Conservation (phyloP, 2,329 filamentous ascomycete species). For the Diaporthe humulicola region DNA sequence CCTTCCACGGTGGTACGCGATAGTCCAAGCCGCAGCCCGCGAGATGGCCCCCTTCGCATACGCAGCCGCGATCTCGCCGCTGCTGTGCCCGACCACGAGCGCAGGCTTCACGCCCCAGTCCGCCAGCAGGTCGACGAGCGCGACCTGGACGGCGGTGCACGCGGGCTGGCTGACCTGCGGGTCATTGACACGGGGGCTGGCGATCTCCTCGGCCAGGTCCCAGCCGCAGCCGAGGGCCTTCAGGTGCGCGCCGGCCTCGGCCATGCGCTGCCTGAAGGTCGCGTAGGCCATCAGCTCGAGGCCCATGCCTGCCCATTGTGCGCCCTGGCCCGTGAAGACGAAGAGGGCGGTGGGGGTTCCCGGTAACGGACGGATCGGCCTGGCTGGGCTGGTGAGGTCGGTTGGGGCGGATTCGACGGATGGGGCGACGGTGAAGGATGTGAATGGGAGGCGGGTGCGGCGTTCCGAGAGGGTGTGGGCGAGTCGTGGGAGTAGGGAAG, state of each 20-base stretch:
- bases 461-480: constrained; percentile 32
- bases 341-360: constrained; percentile 40
- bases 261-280: constrained; percentile 42
- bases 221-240: constrained; percentile 45
- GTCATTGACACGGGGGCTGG: constrained; percentile 44
- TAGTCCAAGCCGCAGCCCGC: constrained; percentile 38
- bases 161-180: constrained; percentile 46
- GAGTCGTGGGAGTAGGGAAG: constrained; percentile 8
- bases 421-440: background rate
- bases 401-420: background rate
- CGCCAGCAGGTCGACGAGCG: constrained; percentile 48
- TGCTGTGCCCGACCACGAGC: constrained; percentile 43
- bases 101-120: constrained; percentile 40
- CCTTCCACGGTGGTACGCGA: constrained; percentile 42
- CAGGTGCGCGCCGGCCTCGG: constrained; percentile 42
- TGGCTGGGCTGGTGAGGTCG: background rate
- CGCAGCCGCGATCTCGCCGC: constrained; percentile 47
- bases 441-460: constrained; percentile 28
- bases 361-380: background rate
- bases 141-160: constrained; percentile 54
- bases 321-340: constrained; percentile 52
- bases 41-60: constrained; percentile 42
- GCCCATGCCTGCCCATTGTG: constrained; percentile 50
- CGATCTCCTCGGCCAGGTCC: constrained; percentile 47
- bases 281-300: constrained; percentile 42